phyloP scores from a whole-genome alignment of 2,329 filamentous ascomycete species.

The Plectosphaerella cucumerina region DNA sequence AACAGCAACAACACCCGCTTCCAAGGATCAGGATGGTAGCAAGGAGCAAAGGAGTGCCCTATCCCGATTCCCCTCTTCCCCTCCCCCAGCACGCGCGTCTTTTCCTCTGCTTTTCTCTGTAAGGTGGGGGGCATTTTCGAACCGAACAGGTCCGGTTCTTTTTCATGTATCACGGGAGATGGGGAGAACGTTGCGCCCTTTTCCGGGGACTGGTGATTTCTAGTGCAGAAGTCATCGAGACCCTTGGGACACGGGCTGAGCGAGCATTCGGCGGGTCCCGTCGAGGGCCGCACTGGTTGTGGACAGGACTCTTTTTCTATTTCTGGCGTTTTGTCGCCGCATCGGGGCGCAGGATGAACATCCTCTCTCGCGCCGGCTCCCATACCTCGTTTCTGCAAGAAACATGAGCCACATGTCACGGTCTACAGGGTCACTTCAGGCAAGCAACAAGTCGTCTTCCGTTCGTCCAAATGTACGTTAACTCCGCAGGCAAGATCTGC shows the following conservation, averaged over 20 bases:
- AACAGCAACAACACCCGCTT: conserved; percentile 8
- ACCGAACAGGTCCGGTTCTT: conserved; percentile 9
- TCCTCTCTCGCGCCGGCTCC: conserved; percentile 13
- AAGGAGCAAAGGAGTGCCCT: background rate
- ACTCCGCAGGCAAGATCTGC: conserved; percentile 33
- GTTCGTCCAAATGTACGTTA: conserved; percentile 63
- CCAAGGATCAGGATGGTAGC: conserved; percentile 16
- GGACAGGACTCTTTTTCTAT: conserved; percentile 20
- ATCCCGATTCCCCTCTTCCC: no score
- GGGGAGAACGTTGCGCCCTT: conserved; percentile 9
- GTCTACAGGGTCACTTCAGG: conserved; percentile 46
- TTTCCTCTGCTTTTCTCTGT: background rate
- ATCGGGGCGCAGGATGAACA: conserved; percentile 11
- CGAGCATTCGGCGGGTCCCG: conserved; percentile 32
- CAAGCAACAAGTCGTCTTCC: conserved; percentile 71
- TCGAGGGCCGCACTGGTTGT: conserved; percentile 9
- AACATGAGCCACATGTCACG: conserved; percentile 22
- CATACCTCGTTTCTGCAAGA: conserved; percentile 11
- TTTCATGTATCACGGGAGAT: conserved; percentile 14
- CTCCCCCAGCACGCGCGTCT: background rate
- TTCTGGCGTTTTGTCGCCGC: conserved; percentile 12
- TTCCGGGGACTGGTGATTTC: conserved; percentile 5
- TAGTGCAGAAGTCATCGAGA: conserved; percentile 8
- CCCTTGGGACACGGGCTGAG: conserved; percentile 26
- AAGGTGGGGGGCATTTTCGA: conserved; percentile 8